Evolutionary conservation across 768 basidiomycete species (phyloP), one percentile per base, ranked within the genome.

Genomic region (Suillus fuscotomentosus): DNA sequence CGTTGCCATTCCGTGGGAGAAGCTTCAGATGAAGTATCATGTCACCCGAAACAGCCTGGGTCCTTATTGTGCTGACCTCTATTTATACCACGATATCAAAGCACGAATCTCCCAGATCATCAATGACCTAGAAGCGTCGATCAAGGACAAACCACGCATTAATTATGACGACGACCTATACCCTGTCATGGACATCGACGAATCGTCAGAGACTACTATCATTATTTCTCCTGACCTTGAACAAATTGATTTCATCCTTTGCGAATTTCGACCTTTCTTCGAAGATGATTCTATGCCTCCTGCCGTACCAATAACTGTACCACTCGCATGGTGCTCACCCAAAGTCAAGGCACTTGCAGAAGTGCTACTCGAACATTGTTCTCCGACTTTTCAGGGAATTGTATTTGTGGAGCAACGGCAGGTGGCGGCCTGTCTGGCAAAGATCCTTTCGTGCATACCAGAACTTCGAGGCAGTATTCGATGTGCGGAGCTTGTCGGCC

Each of bases 331-430:
- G 87, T 88, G 87, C 68, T 85, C 90, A 9, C 91, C 89, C 3
- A 94, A 95, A 74, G 75, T 96, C 53, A 79, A 79, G 55, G 79
- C 77, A 3, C 83, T 96, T 42, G 79, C 88, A 17, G 83, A 87
- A 22, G 77, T 89, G 55, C 81, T 96, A 31, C 75, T 84, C 39
- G 79, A 79, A 41, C 81, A 88, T 70, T 76, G 84, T 59, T 82
- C 82, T 14, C 69, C 73, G 2, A 75, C 81, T 15, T 93, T 95
- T 70, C 93, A 94, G 69, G 86, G 86, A 22, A 95, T 96, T 66
- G 81, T 96, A 51, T 97, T 97, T 72, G 93, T 94, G 20, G 88
- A 94, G 65, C 92, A 94, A 71, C 84, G 94, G 11, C 92, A 94
- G 68, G 82, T 90, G 17, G 94, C 94, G 2, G 78, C 83, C 20